These are phyloP conservation scores for Murraya paniculata DNA, from an alignment of 345 rosid genomes.

Conservation along the genomic window DNA sequence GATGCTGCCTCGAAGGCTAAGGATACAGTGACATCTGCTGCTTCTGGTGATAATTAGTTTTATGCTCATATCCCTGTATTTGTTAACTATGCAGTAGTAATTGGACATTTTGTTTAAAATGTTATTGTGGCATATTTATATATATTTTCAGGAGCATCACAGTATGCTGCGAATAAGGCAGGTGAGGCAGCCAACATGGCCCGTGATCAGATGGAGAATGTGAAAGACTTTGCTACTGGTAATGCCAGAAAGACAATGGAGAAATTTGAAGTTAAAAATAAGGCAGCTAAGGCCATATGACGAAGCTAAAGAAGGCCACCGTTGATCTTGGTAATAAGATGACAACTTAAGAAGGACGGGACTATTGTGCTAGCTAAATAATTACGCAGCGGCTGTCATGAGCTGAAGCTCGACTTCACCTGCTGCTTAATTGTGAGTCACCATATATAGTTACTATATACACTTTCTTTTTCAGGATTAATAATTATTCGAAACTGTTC, in stretches of 20 bases:
- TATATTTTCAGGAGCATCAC: slow-evolving; percentile 17
- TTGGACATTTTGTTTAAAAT: too few relatives aligned
- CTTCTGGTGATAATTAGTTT: slow-evolving; percentile 22
- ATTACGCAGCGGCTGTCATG: too few relatives aligned
- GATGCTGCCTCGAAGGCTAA: slow-evolving; percentile 37
- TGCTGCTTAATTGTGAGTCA: slow-evolving; percentile 20
- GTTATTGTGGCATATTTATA: too few relatives aligned
- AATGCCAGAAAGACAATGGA: slow-evolving; percentile 15
- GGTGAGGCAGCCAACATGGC: slow-evolving; percentile 26
- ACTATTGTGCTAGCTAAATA: background rate
- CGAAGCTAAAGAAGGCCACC: slow-evolving; percentile 26
- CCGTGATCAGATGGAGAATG: background rate
- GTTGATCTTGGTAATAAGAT: slow-evolving; percentile 45
- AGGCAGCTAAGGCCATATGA: slow-evolving; percentile 19
- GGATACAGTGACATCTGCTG: slow-evolving; percentile 26
- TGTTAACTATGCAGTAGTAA: too few relatives aligned
- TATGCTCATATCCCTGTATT: too few relatives aligned
- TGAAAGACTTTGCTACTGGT: background rate
- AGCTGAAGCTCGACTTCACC: slow-evolving; percentile 14
- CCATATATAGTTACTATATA: background rate
- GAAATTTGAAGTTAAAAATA: background rate
- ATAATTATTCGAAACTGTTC: background rate
- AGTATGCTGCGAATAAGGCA: slow-evolving; percentile 31
- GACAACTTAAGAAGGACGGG: slow-evolving; percentile 9
- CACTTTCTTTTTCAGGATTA: background rate